These are phyloP conservation scores for Theobroma grandiflorum DNA, from an alignment of 441 rosid species.

Conservation along the genomic window DNA sequence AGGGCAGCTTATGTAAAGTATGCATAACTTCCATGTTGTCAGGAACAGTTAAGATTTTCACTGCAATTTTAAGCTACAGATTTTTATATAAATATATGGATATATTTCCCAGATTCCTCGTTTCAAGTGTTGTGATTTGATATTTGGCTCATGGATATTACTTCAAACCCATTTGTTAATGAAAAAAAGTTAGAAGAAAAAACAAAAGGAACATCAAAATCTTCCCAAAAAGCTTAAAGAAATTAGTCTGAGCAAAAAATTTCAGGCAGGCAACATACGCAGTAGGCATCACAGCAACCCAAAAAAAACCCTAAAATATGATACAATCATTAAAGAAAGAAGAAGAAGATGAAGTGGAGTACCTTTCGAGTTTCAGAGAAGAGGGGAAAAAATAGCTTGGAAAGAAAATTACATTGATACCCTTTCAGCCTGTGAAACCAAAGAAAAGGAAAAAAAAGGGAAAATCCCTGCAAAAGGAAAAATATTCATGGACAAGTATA, in stretches of 20 bases:
- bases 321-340: not conserved
- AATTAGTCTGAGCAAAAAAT: not conserved
- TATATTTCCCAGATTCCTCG: slow-evolving; percentile 30
- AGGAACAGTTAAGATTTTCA: slow-evolving; percentile 17
- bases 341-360: not conserved
- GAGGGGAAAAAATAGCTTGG: not conserved
- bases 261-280: not conserved
- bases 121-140: slow-evolving; percentile 22
- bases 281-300: not conserved
- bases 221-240: slow-evolving; percentile 10
- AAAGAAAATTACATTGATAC: slow-evolving; percentile 39
- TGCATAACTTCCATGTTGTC: slow-evolving; percentile 39
- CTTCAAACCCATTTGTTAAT: not conserved
- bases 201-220: not conserved
- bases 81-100: not conserved
- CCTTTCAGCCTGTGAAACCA: not conserved
- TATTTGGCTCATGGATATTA: not conserved
- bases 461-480: slow-evolving; percentile 21
- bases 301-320: slow-evolving; percentile 1
- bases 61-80: slow-evolving; percentile 18
- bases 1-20: slow-evolving; percentile 21
- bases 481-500: slow-evolving; percentile 1
- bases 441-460: not conserved
- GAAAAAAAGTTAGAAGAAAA: not conserved
- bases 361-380: slow-evolving; percentile 16